A percentile compares a stretch with the other conserved stretches of the same genome.
Evolutionary conservation across 768 basidiomycete species (phyloP).

Genomic region (Podaxis sp.): DNA sequence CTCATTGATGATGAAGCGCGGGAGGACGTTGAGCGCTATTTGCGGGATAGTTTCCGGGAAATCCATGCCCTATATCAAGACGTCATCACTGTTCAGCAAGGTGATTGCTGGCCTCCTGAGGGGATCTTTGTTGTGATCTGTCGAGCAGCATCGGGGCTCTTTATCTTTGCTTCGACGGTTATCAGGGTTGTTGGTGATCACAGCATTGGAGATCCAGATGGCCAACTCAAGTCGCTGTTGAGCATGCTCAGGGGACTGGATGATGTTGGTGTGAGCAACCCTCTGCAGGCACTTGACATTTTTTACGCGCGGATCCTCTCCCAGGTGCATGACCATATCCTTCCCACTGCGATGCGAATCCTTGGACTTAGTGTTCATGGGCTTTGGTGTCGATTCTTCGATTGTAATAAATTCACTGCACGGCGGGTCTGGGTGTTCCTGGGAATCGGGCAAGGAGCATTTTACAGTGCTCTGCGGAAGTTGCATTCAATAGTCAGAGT

Average conservation of each 20-base stretch:
- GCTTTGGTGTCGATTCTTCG: background rate
- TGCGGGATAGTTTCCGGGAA: background rate
- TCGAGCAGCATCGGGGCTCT: background rate
- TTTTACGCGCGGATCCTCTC: background rate
- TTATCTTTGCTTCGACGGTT: background rate
- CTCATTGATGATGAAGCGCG: background rate
- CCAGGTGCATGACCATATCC: background rate
- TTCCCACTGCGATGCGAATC: background rate
- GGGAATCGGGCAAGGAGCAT: background rate
- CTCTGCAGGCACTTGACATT: background rate
- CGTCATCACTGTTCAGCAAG: background rate
- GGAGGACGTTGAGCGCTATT: background rate
- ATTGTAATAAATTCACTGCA: background rate
- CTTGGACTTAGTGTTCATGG: background rate
- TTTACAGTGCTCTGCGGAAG: background rate
- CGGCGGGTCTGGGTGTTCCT: background rate
- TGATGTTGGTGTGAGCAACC: background rate
- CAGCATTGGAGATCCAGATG: background rate
- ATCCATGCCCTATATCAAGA: background rate
- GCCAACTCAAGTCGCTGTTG: background rate
- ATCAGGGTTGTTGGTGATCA: background rate
- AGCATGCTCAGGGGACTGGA: background rate
- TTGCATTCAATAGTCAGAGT: background rate
- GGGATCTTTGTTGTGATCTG: background rate
- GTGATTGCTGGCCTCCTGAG: background rate